Conservation (phyloP, 2,329 filamentous ascomycete species). For the Pseudohalonectria lignicola region DNA sequence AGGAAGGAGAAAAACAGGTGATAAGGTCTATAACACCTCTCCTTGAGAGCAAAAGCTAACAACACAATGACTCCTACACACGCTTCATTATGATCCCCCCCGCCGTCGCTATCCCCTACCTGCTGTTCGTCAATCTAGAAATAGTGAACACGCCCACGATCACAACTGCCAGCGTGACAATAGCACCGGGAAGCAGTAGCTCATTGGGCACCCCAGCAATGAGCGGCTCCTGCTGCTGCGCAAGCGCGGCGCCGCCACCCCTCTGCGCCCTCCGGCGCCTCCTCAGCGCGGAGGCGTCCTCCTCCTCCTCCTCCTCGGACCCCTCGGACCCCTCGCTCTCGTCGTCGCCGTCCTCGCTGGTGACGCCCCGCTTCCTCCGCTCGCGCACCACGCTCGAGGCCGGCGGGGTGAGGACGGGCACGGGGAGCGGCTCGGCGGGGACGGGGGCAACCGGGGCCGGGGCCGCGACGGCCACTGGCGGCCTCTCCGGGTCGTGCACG, state of each 20-base stretch:
- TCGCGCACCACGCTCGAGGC: constrained; percentile 38
- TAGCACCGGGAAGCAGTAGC: constrained; percentile 81
- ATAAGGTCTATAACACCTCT: no score
- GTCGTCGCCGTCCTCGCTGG: constrained; percentile 36
- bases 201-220: constrained; percentile 93
- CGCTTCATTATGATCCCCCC: no score
- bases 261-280: constrained; percentile 23
- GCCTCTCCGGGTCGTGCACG: constrained; percentile 84
- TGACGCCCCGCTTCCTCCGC: constrained; percentile 24
- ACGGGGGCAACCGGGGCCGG: constrained; percentile 34
- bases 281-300: constrained; percentile 22
- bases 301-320: constrained; percentile 4
- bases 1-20: no score
- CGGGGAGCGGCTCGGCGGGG: constrained; percentile 21
- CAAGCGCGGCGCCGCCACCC: constrained; percentile 18
- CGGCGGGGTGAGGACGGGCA: constrained; percentile 31
- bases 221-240: constrained; percentile 49
- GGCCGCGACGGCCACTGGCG: constrained; percentile 48
- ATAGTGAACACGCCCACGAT: constrained; percentile 91
- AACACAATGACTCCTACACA: no score
- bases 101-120: no score
- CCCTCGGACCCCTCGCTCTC: constrained; percentile 40
- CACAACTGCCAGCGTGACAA: constrained; percentile 88
- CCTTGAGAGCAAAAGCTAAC: no score
- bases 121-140: constrained; percentile 28